These are phyloP conservation scores for Puccinia triticina DNA, from an alignment of 1,284 basidiomycete genomes.

Conservation along the genomic window DNA sequence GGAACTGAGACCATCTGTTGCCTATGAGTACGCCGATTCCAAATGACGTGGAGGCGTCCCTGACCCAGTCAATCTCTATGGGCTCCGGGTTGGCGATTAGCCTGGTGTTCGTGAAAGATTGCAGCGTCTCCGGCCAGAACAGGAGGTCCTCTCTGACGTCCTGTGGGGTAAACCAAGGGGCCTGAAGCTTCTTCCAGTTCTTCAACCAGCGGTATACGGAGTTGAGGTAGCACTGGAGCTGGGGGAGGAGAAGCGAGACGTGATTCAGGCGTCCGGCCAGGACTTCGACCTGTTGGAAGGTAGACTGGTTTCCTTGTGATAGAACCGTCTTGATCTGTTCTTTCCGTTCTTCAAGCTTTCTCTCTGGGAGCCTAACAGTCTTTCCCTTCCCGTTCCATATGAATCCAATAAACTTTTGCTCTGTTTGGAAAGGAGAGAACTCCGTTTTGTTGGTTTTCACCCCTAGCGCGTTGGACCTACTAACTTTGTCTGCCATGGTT, in stretches of 20 bases:
- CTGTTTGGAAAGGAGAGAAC: background rate
- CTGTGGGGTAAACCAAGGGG: background rate
- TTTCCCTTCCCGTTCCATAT: constrained; percentile 11
- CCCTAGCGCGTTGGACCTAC: background rate
- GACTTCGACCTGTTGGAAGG: background rate
- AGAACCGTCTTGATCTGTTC: background rate
- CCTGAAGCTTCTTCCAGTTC: background rate
- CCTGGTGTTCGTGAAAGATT: background rate
- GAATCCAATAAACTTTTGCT: constrained; percentile 14
- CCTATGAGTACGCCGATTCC: background rate
- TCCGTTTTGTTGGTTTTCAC: constrained; percentile 4
- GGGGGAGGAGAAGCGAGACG: background rate
- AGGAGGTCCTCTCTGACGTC: background rate
- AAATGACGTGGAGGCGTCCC: background rate
- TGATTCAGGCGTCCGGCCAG: background rate
- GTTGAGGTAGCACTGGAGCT: constrained; percentile 1
- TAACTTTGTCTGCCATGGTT: background rate
- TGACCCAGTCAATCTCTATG: background rate
- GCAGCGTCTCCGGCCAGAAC: background rate
- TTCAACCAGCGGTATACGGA: background rate
- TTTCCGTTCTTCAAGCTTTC: background rate
- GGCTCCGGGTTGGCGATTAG: background rate
- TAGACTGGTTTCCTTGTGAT: background rate
- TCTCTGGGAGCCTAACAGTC: background rate
- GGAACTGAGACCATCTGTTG: background rate